Evolutionary conservation across 2,329 filamentous ascomycete species (phyloP).

Genomic region (Xylariales sp.): DNA sequence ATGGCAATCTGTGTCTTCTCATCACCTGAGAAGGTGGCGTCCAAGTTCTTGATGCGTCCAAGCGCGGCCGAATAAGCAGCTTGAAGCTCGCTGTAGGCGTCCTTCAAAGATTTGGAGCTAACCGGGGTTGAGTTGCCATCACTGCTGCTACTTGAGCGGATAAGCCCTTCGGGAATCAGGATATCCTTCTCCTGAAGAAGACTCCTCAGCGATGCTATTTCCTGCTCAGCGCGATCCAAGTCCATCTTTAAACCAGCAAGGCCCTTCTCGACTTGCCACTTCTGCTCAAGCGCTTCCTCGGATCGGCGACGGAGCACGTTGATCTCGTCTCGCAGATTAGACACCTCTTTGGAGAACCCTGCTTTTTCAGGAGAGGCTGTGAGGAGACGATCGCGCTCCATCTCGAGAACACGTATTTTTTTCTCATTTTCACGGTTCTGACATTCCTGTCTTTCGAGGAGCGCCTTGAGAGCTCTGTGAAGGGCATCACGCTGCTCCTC

Average conservation of each 20-base stretch:
- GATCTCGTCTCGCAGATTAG: slow-evolving; percentile 76
- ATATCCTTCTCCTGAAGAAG: slow-evolving; percentile 83
- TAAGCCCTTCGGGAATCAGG: slow-evolving; percentile 59
- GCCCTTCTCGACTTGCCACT: slow-evolving; percentile 93
- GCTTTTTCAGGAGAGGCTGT: slow-evolving; percentile 65
- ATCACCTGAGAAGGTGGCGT: slow-evolving; percentile 44
- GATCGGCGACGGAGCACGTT: slow-evolving; percentile 78
- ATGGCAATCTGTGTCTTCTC: slow-evolving; percentile 60
- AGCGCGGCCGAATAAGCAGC: slow-evolving; percentile 64
- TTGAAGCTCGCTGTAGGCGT: slow-evolving; percentile 72
- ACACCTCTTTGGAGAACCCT: slow-evolving; percentile 81
- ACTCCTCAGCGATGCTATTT: slow-evolving; percentile 76
- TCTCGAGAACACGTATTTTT: slow-evolving; percentile 70
- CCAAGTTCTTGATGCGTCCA: slow-evolving; percentile 61
- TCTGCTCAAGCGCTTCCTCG: slow-evolving; percentile 90
- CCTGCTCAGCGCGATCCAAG: slow-evolving; percentile 88
- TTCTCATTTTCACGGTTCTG: slow-evolving; percentile 82
- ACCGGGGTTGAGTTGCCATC: slow-evolving; percentile 38
- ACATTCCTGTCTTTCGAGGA: slow-evolving; percentile 80
- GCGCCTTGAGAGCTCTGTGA: slow-evolving; percentile 77
- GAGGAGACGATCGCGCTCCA: slow-evolving; percentile 71
- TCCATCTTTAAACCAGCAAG: slow-evolving; percentile 90
- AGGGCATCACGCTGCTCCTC: slow-evolving; percentile 91
- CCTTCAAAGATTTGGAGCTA: slow-evolving; percentile 67
- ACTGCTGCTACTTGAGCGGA: slow-evolving; percentile 35